Evolutionary conservation across 208 protist genomes (phyloP).

Genomic region (Acanthamoeba polyphaga): DNA sequence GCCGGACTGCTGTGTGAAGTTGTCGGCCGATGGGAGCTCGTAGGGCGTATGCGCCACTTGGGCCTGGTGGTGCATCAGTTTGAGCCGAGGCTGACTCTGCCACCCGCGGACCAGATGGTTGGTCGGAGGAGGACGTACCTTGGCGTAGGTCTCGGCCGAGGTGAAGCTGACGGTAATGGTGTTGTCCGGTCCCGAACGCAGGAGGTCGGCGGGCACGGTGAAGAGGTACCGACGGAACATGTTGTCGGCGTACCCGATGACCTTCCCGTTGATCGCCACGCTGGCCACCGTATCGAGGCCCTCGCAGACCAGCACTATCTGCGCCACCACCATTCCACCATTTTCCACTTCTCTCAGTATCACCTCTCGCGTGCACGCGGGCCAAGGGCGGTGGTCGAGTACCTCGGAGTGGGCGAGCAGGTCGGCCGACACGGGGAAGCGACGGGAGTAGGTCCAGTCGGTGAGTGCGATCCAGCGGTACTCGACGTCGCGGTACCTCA

Average conservation of each 20-base stretch:
- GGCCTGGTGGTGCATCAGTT: too few relatives aligned
- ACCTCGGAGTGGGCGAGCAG: conserved; percentile 1
- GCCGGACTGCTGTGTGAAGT: conserved; percentile 13
- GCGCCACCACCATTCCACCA: too few relatives aligned
- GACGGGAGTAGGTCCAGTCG: conserved; percentile 69
- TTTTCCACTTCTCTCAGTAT: not conserved
- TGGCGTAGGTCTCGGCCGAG: conserved; percentile 12
- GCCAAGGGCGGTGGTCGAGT: not conserved
- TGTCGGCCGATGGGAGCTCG: conserved; percentile 20
- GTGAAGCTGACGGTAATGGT: not conserved
- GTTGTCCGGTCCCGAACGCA: not conserved
- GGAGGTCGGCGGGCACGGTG: not conserved
- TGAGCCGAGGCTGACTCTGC: too few relatives aligned
- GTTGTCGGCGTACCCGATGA: not conserved
- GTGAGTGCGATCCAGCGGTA: conserved; percentile 74
- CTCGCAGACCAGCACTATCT: conserved; percentile 40
- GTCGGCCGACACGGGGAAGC: not conserved
- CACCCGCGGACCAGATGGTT: not conserved
- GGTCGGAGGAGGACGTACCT: not conserved
- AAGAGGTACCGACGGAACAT: conserved; percentile 59
- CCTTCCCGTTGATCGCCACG: conserved; percentile 44
- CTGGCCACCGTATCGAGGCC: conserved; percentile 71
- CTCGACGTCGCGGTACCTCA: conserved; percentile 16
- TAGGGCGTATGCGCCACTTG: conserved; percentile 57
- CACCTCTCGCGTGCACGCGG: not conserved